Evolutionary conservation across 805 yeast genomes (phyloP).

Genomic region (Metschnikowia bowlesiae): DNA sequence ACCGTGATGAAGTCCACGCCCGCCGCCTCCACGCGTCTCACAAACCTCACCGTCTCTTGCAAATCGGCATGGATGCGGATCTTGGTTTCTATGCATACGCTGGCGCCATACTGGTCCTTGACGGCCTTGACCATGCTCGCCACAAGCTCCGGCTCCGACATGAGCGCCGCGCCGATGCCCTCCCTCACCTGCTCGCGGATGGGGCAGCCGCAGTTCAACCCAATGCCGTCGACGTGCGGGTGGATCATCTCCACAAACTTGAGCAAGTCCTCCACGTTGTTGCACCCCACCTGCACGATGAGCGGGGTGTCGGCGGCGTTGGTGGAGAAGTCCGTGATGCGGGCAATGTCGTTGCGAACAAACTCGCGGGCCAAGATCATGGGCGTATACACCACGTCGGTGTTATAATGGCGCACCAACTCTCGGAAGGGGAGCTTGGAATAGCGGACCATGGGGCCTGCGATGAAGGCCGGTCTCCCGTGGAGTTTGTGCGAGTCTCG

Average conservation of each 20-base stretch:
- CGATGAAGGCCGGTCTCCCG: constrained; percentile 36
- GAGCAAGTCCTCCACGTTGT: constrained; percentile 74
- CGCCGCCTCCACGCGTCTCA: constrained; percentile 67
- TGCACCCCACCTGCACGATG: constrained; percentile 87
- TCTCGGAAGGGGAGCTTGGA: constrained; percentile 91
- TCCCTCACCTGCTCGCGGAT: constrained; percentile 90
- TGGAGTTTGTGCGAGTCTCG: constrained; percentile 19
- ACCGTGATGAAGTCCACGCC: constrained; percentile 94
- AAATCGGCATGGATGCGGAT: constrained; percentile 81
- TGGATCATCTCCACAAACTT: constrained; percentile 85
- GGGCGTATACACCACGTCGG: constrained; percentile 88
- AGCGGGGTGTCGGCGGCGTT: constrained; percentile 64
- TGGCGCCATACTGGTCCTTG: constrained; percentile 66
- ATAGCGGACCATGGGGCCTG: constrained; percentile 97
- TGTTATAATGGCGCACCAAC: constrained; percentile 60
- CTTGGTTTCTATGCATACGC: constrained; percentile 81
- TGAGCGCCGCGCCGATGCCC: constrained; percentile 95
- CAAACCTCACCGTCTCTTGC: constrained; percentile 68
- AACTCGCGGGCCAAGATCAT: constrained; percentile 96
- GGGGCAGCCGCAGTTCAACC: constrained; percentile 97
- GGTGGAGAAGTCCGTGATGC: constrained; percentile 81
- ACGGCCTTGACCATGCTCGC: constrained; percentile 81
- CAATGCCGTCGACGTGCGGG: constrained; percentile 90
- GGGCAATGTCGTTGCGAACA: constrained; percentile 76
- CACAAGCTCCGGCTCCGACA: constrained; percentile 76